A percentile compares a stretch with the other conserved stretches of the same genome.
Evolutionary conservation across 495 filamentous ascomycete genomes (phyloP).

Genomic region (Penicillium bovifimosum): DNA sequence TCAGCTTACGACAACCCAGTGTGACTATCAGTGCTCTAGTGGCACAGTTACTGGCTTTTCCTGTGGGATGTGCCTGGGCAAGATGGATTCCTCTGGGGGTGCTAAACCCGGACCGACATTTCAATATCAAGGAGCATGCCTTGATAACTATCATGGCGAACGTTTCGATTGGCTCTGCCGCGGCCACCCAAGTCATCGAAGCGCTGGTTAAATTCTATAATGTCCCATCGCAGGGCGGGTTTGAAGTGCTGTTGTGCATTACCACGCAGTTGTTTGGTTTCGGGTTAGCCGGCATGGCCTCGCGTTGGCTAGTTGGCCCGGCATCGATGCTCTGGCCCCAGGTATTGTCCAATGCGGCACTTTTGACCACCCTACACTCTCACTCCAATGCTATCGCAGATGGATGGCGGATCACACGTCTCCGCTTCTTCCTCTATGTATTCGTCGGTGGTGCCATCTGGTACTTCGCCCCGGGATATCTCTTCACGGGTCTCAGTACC

Average conservation of each 20-base stretch:
- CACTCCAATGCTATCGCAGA: conserved; percentile 73
- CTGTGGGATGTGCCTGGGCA: conserved; percentile 58
- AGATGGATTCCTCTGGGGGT: conserved; percentile 48
- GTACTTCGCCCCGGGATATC: conserved; percentile 84
- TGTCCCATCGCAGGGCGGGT: conserved; percentile 60
- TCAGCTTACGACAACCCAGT: conserved; percentile 54
- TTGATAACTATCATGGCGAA: conserved; percentile 71
- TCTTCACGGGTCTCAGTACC: conserved; percentile 82
- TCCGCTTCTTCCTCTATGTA: conserved; percentile 74
- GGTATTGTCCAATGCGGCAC: conserved; percentile 79
- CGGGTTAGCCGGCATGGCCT: conserved; percentile 60
- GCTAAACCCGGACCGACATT: conserved; percentile 63
- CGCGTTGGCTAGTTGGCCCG: conserved; percentile 60
- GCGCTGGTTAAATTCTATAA: conserved; percentile 63
- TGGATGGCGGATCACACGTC: conserved; percentile 76
- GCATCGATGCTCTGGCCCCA: conserved; percentile 91
- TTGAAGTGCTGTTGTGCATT: conserved; percentile 62
- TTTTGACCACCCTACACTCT: conserved; percentile 82
- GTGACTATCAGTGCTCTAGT: conserved; percentile 64
- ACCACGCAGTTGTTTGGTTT: conserved; percentile 71
- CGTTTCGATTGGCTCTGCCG: conserved; percentile 57
- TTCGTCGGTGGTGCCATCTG: conserved; percentile 58
- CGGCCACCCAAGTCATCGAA: conserved; percentile 64
- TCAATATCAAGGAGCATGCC: conserved; percentile 77
- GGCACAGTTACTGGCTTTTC: conserved; percentile 67